Conservation (phyloP, 768 basidiomycete species). For the Boletus reticulatus region DNA sequence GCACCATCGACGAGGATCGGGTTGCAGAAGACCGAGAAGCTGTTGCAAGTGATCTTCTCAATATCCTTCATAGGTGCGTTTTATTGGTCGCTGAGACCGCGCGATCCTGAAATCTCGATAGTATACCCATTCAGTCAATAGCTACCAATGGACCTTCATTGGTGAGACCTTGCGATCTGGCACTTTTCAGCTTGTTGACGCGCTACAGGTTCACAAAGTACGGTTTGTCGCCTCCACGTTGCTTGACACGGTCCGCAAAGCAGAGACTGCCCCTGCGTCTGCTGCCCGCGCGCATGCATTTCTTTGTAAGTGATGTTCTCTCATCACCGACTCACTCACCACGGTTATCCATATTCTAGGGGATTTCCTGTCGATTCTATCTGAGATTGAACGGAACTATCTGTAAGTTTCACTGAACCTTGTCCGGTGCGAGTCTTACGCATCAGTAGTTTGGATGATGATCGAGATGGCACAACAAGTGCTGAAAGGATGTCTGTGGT, state of each 20-base stretch:
- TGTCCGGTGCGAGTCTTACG: conserved; percentile 17
- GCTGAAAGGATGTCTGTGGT: conserved; percentile 48
- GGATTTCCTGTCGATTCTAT: conserved; percentile 90
- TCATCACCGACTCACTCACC: conserved; percentile 3
- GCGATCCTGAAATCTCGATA: conserved; percentile 28
- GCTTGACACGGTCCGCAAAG: conserved; percentile 79
- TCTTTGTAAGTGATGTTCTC: conserved; percentile 54
- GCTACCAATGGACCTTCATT: conserved; percentile 84
- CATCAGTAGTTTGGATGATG: conserved; percentile 49
- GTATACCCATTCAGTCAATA: conserved; percentile 91
- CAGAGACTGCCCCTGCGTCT: conserved; percentile 73
- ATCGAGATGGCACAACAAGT: conserved; percentile 40
- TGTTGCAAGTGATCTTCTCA: conserved; percentile 83
- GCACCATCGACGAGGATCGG: conserved; percentile 58
- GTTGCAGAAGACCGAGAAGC: conserved; percentile 76
- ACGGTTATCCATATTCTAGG: conserved; percentile 40
- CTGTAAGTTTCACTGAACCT: conserved; percentile 45
- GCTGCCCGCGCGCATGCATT: conserved; percentile 86
- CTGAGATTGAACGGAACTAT: conserved; percentile 91
- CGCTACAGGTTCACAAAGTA: conserved; percentile 78
- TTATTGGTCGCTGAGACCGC: not conserved
- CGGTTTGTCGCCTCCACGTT: conserved; percentile 91
- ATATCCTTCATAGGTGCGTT: conserved; percentile 74
- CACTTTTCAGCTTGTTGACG: not conserved
- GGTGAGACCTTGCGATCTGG: conserved; percentile 35